Base-by-base conservation (phyloP, 345 rosid genomes). In the Melastoma malabathricum region DNA sequence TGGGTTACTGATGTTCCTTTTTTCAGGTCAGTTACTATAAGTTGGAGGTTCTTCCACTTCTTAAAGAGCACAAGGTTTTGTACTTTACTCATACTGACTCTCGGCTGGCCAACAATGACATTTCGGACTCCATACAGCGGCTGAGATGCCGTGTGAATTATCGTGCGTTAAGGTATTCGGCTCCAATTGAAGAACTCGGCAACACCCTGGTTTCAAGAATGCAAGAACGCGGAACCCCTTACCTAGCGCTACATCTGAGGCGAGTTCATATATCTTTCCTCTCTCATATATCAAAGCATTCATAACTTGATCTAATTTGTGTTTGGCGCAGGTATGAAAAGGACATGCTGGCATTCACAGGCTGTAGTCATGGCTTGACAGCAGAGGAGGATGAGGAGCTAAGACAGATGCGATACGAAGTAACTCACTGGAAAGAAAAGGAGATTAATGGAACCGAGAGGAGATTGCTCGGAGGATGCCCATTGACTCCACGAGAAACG, bases 301-400 rank as follows among this genome's bases (percentile, higher is more conserved):
- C 6, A 7, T 13, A 20, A 7, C 22, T 9, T 54, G 47, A 15
- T 43, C 10, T 16, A 31, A 15, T 16, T 6, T 27, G 13, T 19
- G 6, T 58, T 31, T 53, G 34, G 15, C 52, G 34, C 67, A 89
- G 98, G 80, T 90, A 86, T 57, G 98, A 83, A 77, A 90, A 82
- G 67, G 98, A 90, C 67, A 90, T 90, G 98, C 85, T 90, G 67
- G 90, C 98, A 67, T 90, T 90, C 71, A 90, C 98, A 5, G 98
- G 96, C 56, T 90, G 98, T 66, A 83, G 98, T 70, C 89, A 86
- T 58, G 73, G 69, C 60, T 80, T 90, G 77, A 81, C 80, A 16
- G 67, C 68, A 46, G 90, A 82, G 69, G 98, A 90, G 70, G 85
- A 76, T 59, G 86, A 80, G 51, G 96, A 90, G 59, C 71, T 90